A percentile compares a stretch with the other conserved stretches of the same genome.
Evolutionary conservation across 192 early-diverging fungal genomes (phyloP).

Genomic region (Backusella tuberculispora): DNA sequence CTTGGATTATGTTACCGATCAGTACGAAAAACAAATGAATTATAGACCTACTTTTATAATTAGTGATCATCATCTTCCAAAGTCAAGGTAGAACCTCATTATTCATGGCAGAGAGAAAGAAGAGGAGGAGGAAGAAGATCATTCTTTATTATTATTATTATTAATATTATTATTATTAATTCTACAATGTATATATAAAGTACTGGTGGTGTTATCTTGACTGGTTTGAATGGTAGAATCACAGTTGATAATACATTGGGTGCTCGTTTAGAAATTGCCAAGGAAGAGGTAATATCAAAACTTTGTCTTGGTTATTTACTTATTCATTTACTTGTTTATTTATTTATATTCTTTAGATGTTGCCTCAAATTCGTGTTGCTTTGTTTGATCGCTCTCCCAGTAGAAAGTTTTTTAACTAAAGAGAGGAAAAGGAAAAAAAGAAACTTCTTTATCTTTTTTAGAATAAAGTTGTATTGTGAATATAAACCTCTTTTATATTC

Average conservation of each 20-base stretch:
- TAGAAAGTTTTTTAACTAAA: constrained; percentile 90
- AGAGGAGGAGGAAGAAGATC: no score
- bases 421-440: not conserved
- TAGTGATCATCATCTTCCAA: constrained; percentile 67
- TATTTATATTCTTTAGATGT: constrained; percentile 63
- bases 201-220: constrained; percentile 88
- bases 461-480: not conserved
- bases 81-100: constrained; percentile 51
- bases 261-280: constrained; percentile 79
- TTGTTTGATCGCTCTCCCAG: constrained; percentile 91
- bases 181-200: constrained; percentile 43
- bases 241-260: constrained; percentile 89
- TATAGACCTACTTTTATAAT: constrained; percentile 54
- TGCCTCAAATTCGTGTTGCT: constrained; percentile 88
- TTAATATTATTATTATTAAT: no score
- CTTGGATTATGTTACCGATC: constrained; percentile 49
- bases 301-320: not conserved
- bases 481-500: no score
- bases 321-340: constrained; percentile 12
- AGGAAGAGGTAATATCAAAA: constrained; percentile 64
- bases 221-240: constrained; percentile 78
- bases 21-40: constrained; percentile 62
- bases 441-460: not conserved
- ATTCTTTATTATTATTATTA: no score
- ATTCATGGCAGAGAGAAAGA: not conserved